Evolutionary conservation across 1,284 basidiomycete species (phyloP).

Genomic region (Rhodotorula sp.): DNA sequence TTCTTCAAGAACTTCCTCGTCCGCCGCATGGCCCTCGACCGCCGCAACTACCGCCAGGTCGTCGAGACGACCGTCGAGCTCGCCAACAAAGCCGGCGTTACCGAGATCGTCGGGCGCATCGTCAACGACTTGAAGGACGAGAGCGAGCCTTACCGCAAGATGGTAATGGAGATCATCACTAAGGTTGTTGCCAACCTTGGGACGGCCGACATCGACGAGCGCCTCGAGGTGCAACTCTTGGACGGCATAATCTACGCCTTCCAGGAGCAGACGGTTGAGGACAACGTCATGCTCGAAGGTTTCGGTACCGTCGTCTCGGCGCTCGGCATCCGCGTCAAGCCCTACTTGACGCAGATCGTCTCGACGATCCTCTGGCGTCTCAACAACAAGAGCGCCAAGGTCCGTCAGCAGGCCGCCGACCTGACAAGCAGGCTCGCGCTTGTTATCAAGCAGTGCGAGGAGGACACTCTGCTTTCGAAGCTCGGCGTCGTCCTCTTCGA

Average conservation of each 20-base stretch:
- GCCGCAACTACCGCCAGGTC: slow-evolving; percentile 93
- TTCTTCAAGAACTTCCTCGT: slow-evolving; percentile 99
- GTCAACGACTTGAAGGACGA: slow-evolving; percentile 88
- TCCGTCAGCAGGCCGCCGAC: slow-evolving; percentile 97
- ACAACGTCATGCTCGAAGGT: slow-evolving; percentile 98
- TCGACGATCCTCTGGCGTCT: slow-evolving; percentile 99
- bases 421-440: slow-evolving; percentile 90
- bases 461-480: slow-evolving; percentile 92
- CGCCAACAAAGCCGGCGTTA: slow-evolving; percentile 91
- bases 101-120: slow-evolving; percentile 90
- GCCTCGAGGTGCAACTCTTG: slow-evolving; percentile 87
- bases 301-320: slow-evolving; percentile 97
- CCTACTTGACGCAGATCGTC: slow-evolving; percentile 97
- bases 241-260: slow-evolving; percentile 99
- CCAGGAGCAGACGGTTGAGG: slow-evolving; percentile 98
- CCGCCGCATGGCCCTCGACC: slow-evolving; percentile 82
- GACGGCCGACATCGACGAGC: slow-evolving; percentile 93
- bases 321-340: slow-evolving; percentile 94
- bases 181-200: slow-evolving; percentile 91
- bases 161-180: slow-evolving; percentile 99
- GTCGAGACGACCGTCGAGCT: slow-evolving; percentile 98
- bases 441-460: slow-evolving; percentile 98
- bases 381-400: slow-evolving; percentile 99
- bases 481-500: slow-evolving; percentile 96
- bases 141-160: slow-evolving; percentile 91